phyloP scores from a whole-genome alignment of 768 basidiomycete genomes.

The Suillus placidus region DNA sequence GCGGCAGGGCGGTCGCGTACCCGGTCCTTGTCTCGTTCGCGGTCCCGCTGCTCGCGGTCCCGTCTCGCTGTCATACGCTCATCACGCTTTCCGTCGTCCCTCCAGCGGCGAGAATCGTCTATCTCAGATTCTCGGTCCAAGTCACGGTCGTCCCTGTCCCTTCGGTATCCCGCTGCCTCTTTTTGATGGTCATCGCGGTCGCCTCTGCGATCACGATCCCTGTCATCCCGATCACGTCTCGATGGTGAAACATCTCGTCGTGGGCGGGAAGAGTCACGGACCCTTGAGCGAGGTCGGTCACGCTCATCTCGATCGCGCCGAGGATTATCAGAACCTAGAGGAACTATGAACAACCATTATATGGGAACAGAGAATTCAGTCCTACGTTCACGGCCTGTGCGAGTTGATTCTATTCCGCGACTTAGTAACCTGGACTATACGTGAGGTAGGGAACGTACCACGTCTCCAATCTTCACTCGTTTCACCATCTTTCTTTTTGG shows the following conservation, averaged over 20 bases:
- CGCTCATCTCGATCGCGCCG: slow-evolving; percentile 64
- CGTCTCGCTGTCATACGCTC: slow-evolving; percentile 70
- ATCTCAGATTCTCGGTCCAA: slow-evolving; percentile 52
- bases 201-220: slow-evolving; percentile 37
- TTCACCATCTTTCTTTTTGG: slow-evolving; percentile 73
- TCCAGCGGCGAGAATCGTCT: slow-evolving; percentile 76
- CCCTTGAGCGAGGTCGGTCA: slow-evolving; percentile 65
- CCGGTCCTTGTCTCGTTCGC: slow-evolving; percentile 39
- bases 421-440: slow-evolving; percentile 16
- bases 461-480: slow-evolving; percentile 83
- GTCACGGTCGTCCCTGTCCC: slow-evolving; percentile 42
- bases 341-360: slow-evolving; percentile 13
- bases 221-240: slow-evolving; percentile 41
- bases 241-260: slow-evolving; percentile 60
- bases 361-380: slow-evolving; percentile 1
- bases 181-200: slow-evolving; percentile 34
- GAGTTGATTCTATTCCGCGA: slow-evolving; percentile 50
- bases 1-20: slow-evolving; percentile 49
- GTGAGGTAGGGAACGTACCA: slow-evolving; percentile 50
- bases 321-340: slow-evolving; percentile 52
- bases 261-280: slow-evolving; percentile 62
- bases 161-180: slow-evolving; percentile 22
- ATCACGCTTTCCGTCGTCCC: slow-evolving; percentile 81
- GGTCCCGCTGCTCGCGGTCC: slow-evolving; percentile 44
- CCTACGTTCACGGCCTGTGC: slow-evolving; percentile 64